These are phyloP conservation scores for Colletotrichum sp. DNA, from an alignment of 2,329 filamentous ascomycete genomes.

Conservation along the genomic window DNA sequence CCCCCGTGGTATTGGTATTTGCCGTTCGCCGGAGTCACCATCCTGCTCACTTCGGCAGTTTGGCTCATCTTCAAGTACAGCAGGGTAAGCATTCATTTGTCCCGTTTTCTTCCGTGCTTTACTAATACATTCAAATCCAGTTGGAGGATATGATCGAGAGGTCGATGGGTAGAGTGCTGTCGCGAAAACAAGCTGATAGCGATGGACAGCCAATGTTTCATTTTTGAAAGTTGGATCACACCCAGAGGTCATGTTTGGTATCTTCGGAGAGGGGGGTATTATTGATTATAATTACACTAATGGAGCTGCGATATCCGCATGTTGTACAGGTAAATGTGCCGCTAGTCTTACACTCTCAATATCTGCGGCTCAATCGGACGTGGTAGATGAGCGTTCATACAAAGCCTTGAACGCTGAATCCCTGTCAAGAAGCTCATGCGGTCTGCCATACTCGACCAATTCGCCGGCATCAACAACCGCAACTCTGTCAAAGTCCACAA, in stretches of 20 bases:
- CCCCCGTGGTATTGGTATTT: background rate
- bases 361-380: background rate
- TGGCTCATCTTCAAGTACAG: background rate
- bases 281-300: background rate
- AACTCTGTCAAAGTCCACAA: slow-evolving; percentile 54
- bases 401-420: slow-evolving; percentile 1
- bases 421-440: background rate
- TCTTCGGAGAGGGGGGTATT: background rate
- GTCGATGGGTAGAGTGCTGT: background rate
- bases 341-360: background rate
- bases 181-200: accelerated
- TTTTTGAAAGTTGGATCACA: background rate
- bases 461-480: slow-evolving; percentile 55
- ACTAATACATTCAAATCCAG: background rate
- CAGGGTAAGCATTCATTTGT: background rate
- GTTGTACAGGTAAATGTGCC: background rate
- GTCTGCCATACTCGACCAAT: slow-evolving; percentile 43
- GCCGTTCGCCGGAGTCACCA: background rate
- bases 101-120: no score
- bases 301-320: background rate
- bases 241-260: accelerated
- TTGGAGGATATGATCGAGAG: background rate
- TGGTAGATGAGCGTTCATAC: background rate
- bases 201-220: background rate
- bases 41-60: background rate